A percentile compares a stretch with the other conserved stretches of the same genome.
phyloP scores from a whole-genome alignment of 192 early-diverging fungal genomes.

The Endogone sp. region DNA sequence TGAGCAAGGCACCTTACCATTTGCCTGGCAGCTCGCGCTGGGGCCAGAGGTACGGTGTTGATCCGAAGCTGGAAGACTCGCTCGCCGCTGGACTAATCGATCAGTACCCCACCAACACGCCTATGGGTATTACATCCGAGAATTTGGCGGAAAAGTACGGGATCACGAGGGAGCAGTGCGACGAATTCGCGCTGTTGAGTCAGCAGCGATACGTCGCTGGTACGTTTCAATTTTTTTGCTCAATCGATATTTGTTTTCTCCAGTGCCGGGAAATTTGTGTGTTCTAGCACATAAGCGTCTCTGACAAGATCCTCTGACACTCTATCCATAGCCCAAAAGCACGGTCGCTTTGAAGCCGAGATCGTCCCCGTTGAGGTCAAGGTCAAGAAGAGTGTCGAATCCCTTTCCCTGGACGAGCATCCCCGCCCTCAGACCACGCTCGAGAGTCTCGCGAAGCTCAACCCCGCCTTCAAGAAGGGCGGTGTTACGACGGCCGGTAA shows the following conservation, averaged over 20 bases:
- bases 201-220: constrained; percentile 87
- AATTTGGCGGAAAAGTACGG: constrained; percentile 83
- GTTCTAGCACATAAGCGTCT: too few species aligned
- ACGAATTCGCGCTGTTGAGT: constrained; percentile 74
- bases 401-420: constrained; percentile 81
- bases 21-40: constrained; percentile 71
- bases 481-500: constrained; percentile 93
- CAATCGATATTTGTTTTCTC: too few species aligned
- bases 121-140: constrained; percentile 96
- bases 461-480: constrained; percentile 86
- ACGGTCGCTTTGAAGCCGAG: constrained; percentile 76
- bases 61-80: constrained; percentile 88
- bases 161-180: constrained; percentile 78
- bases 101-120: constrained; percentile 73
- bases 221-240: constrained; percentile 34
- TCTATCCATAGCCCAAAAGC: constrained; percentile 50
- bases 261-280: too few species aligned
- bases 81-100: constrained; percentile 81
- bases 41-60: constrained; percentile 84
- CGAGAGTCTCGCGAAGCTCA: constrained; percentile 73
- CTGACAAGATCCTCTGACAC: too few species aligned
- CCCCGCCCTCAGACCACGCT: constrained; percentile 82
- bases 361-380: constrained; percentile 83
- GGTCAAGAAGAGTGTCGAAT: constrained; percentile 69
- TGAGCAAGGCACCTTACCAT: constrained; percentile 90